Base-by-base conservation (phyloP, 176 grass and related monocot species). In the Lolium rigidum region DNA sequence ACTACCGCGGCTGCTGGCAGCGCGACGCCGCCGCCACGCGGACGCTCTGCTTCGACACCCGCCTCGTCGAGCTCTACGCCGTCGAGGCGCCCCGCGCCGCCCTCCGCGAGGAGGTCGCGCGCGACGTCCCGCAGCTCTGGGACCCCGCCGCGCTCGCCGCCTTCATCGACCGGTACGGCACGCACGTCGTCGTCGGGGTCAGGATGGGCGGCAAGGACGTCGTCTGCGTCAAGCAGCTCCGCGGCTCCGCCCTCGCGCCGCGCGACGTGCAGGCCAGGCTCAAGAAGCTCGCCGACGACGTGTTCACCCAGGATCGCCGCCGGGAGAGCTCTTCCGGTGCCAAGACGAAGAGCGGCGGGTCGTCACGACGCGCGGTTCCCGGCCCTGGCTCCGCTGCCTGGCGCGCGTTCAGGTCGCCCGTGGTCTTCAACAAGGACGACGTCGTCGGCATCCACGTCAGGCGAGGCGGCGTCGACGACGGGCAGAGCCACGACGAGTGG, bases 111-210 rank as follows among this genome's bases (percentile, higher is more conserved):
- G 70, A 48, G 25, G 79, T 98, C 83, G 88, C 49, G 59, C 71
- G 63, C 39, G 93, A 95, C 44, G 73, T 98, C 16, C 93, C 95
- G 20, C 8, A 82, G 7, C 80, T 55, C 57, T 98, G 93, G 95
- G 93, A 98, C 46, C 93, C 95, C 47, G 31, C 57, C 7, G 93
- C 89, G 44, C 83, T 98, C 47, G 95, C 95, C 26, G 86, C 86
- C 87, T 98, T 98, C 85, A 93, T 98, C 70, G 91, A 98, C 51
- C 88, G 61, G 60, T 95, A 98, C 58, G 95, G 95, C 37, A 98
- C 95, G 0, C 95, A 98, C 62, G 66, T 98, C 10, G 24, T 95
- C 83, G 89, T 88, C 83, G 93, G 95, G 12, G 80, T 98, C 73
- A 80, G 80, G 82, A 91, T 98, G 87, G 95, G 95, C 3, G 95